Conservation (phyloP, 257 asterid genomes). For the Knoxia roxburghii region DNA sequence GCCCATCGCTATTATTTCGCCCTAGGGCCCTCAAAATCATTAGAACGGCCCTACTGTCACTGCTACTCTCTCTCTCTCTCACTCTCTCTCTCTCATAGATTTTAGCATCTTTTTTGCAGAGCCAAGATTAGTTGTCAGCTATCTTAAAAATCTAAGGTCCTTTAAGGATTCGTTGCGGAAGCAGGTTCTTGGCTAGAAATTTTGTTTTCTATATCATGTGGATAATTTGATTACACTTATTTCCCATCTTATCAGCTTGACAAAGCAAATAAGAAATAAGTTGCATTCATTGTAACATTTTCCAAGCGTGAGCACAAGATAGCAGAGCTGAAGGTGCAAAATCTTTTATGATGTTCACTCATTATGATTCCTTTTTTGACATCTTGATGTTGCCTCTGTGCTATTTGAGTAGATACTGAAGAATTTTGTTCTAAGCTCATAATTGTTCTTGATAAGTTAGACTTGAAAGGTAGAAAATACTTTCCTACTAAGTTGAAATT, state of each 20-base stretch:
- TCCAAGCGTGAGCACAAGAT: slow-evolving; percentile 98
- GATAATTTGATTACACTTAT: background rate
- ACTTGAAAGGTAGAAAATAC: background rate
- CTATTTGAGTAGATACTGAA: background rate
- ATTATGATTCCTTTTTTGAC: background rate
- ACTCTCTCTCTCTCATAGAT: background rate
- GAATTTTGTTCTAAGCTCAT: background rate
- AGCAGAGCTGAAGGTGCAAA: slow-evolving; percentile 91
- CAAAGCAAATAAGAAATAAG: slow-evolving; percentile 91
- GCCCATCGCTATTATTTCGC: too few relatives aligned
- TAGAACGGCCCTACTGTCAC: too few relatives aligned
- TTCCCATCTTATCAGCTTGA: slow-evolving; percentile 56
- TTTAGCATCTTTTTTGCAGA: slow-evolving; percentile 30
- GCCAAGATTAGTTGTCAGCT: slow-evolving; percentile 57
- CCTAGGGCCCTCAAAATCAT: too few relatives aligned
- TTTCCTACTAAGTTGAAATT: background rate
- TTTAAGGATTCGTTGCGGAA: slow-evolving; percentile 88
- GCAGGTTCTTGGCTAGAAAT: slow-evolving; percentile 49
- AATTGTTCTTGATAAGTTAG: background rate
- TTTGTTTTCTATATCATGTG: background rate
- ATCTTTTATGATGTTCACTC: slow-evolving; percentile 6
- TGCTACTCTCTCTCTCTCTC: background rate
- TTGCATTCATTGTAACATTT: slow-evolving; percentile 91
- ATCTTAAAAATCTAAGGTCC: slow-evolving; percentile 72
- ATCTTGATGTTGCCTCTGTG: background rate